These are phyloP conservation scores for Kluyveromyces marxianus DNA, from an alignment of 1,139 yeast species.

Conservation along the genomic window DNA sequence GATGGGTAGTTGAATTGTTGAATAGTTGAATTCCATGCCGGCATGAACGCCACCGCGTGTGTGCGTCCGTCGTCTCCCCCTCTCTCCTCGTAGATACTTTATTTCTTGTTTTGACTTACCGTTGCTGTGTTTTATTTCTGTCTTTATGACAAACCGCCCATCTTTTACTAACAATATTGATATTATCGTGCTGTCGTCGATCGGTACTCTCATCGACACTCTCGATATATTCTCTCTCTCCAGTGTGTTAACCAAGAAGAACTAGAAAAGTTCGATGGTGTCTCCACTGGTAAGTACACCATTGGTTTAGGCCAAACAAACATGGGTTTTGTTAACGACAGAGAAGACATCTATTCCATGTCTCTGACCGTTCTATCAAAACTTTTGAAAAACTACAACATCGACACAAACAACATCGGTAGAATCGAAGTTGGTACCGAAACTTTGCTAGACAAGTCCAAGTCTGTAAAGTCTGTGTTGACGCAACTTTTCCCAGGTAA, in stretches of 20 bases:
- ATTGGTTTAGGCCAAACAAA: conserved; percentile 98
- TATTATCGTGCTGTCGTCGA: no score
- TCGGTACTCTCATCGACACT: not conserved
- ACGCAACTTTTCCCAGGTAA: conserved; percentile 92
- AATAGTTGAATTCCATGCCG: not conserved
- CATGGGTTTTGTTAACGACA: conserved; percentile 94
- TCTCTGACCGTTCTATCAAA: conserved; percentile 74
- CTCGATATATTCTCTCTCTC: conserved; percentile 7
- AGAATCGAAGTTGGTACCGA: conserved; percentile 98
- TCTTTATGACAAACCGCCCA: no score
- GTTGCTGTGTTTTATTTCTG: no score
- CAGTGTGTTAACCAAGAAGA: conserved; percentile 84
- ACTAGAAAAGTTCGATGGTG: conserved; percentile 76
- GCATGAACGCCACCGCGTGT: no score
- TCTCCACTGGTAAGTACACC: conserved; percentile 93
- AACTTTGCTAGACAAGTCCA: conserved; percentile 92
- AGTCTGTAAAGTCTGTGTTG: conserved; percentile 91
- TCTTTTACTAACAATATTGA: no score
- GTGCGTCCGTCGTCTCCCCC: no score
- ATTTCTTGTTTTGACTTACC: no score
- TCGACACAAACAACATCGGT: conserved; percentile 78
- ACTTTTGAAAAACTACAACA: conserved; percentile 69
- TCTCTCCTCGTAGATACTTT: no score
- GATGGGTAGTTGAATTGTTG: no score
- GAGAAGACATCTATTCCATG: conserved; percentile 95